These are phyloP conservation scores for Aegle marmelos DNA, from an alignment of 345 rosid species.

Conservation along the genomic window DNA sequence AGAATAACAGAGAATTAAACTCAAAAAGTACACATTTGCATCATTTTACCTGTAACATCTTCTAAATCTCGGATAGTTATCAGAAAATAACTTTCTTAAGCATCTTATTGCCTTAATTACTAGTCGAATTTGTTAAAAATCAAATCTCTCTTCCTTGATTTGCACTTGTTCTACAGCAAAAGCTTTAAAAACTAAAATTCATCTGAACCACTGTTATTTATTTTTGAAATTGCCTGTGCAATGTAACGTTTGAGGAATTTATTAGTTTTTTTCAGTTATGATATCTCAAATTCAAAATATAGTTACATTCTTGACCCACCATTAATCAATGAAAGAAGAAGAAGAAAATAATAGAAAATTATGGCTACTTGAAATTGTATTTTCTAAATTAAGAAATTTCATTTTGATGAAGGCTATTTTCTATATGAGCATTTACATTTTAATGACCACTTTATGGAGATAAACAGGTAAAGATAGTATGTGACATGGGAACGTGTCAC, in stretches of 20 bases:
- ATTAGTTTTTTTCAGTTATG: not conserved
- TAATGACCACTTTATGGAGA: not conserved
- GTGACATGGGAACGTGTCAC: not conserved
- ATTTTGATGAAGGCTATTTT: not conserved
- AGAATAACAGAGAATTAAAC: not conserved
- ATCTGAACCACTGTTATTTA: not conserved
- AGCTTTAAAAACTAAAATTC: not conserved
- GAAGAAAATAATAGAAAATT: not conserved
- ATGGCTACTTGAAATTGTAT: not conserved
- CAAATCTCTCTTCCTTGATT: not conserved
- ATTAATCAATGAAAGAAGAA: not conserved
- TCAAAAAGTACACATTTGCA: not conserved
- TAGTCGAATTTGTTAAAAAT: not conserved
- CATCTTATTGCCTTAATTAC: not conserved
- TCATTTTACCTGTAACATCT: not conserved
- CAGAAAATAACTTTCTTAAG: not conserved
- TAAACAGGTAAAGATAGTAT: not conserved
- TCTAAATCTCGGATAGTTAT: not conserved
- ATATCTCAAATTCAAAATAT: not conserved
- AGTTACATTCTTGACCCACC: not conserved
- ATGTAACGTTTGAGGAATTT: not conserved
- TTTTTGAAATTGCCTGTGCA: not conserved
- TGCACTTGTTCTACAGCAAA: not conserved
- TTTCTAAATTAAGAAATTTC: no score
- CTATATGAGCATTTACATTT: not conserved